Base-by-base conservation (phyloP, 1,284 basidiomycete species). In the Exsudoporus floridanus region DNA sequence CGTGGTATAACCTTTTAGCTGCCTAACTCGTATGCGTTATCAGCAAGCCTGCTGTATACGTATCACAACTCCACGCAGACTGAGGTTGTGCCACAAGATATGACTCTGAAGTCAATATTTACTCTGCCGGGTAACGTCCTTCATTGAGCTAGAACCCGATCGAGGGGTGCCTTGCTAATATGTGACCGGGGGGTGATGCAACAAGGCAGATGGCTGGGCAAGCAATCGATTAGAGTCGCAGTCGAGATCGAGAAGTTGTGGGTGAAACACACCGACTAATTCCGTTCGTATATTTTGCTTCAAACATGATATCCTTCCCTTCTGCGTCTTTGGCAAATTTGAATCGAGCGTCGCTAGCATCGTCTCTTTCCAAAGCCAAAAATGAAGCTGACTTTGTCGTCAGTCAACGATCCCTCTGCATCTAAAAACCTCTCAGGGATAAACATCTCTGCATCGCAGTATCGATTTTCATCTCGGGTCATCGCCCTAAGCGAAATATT, bases 281-380 rank as follows among this genome's bases (percentile, higher is more conserved):
- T 31, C 53, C 55, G 2, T 50, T 54, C 34, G 19, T 16, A 25
- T 18, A 63, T 34, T 52, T 35, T 8, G 40, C 50, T 35, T 59
- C 53, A 12, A 65, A 59, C 6, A 21, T 27, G 16, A 63, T 41
- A 4, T 59, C 63, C 1, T 50, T 52, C 3, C 53, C 65, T 6
- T 59, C 35, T 0, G 14, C 34, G 28, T 63, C 54, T 33, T 63
- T 56, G 4, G 63, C 58, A 19, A 28, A 38, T 54, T 43, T 49
- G 66, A 66, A 18, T 67, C 51, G 27, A 67, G 47, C 5, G 55
- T 62, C 4, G 63, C 64, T 4, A 66, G 53, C 54, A 69, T 63
- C 23, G 53, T 64, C 64, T 53, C 14, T 61, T 59, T 19, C 67
- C 64, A 45, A 69, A 69, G 1, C 66, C 64, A 31, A 66, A 65